These are phyloP conservation scores for Monilinia fructicola DNA, from an alignment of 2,329 filamentous ascomycete species.

Conservation along the genomic window DNA sequence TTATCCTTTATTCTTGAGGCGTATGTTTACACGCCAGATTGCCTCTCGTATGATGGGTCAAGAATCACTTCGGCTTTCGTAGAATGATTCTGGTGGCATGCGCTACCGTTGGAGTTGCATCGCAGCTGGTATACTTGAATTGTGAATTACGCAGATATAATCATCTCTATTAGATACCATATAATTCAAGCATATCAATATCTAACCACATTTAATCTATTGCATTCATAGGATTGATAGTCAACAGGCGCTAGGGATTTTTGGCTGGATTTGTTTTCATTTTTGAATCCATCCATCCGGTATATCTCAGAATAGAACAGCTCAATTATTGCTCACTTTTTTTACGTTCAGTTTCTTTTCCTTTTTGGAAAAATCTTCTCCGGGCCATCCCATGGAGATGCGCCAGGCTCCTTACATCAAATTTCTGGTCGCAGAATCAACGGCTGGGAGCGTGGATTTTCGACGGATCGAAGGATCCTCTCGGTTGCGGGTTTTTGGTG, in stretches of 20 bases:
- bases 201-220: not conserved
- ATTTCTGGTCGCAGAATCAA: not conserved
- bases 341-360: not conserved
- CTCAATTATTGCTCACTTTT: not conserved
- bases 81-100: no score
- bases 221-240: not conserved
- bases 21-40: not conserved
- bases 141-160: no score
- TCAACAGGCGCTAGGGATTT: not conserved
- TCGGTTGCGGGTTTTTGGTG: not conserved
- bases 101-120: not conserved
- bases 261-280: not conserved
- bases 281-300: not conserved
- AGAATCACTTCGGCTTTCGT: not conserved
- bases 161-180: no score
- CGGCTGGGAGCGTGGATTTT: not conserved
- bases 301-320: not conserved
- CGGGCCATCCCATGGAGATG: not conserved
- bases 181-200: not conserved
- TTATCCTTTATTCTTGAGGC: not conserved
- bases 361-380: not conserved
- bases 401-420: not conserved
- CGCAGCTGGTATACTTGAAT: not conserved
- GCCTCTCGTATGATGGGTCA: not conserved
- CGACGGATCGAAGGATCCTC: not conserved